phyloP scores from a whole-genome alignment of 139 green algal species.

The Coelastrella sp. region DNA sequence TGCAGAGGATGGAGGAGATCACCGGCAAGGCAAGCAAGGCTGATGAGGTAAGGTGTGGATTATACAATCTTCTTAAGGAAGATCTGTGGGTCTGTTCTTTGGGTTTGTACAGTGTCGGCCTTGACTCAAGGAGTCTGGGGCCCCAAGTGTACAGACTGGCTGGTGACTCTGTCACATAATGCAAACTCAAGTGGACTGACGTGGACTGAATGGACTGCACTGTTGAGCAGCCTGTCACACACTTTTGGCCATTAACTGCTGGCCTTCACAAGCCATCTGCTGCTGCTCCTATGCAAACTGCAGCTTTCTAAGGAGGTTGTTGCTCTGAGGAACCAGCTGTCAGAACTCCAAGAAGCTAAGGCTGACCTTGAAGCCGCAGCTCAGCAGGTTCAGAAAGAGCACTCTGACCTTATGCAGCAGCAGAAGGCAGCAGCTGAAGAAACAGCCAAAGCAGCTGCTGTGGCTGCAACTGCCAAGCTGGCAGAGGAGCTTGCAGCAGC shows the following conservation, averaged over 20 bases:
- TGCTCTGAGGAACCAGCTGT: background rate
- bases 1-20: constrained; percentile 36
- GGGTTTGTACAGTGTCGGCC: background rate
- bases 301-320: constrained; percentile 1
- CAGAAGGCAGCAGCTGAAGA: background rate
- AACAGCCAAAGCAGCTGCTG: background rate
- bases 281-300: background rate
- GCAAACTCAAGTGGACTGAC: too few species aligned
- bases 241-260: too few species aligned
- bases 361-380: background rate
- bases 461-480: background rate
- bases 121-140: background rate
- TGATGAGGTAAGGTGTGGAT: background rate
- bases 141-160: background rate
- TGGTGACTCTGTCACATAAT: background rate
- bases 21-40: constrained; percentile 6
- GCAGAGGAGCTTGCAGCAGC: constrained; percentile 11
- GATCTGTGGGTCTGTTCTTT: background rate
- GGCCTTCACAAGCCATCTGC: background rate
- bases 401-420: background rate
- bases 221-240: too few species aligned
- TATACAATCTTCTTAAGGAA: background rate
- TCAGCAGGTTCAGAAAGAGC: background rate
- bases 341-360: background rate
- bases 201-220: too few species aligned